Base-by-base conservation (phyloP, 768 basidiomycete genomes). In the Mycena rosella region DNA sequence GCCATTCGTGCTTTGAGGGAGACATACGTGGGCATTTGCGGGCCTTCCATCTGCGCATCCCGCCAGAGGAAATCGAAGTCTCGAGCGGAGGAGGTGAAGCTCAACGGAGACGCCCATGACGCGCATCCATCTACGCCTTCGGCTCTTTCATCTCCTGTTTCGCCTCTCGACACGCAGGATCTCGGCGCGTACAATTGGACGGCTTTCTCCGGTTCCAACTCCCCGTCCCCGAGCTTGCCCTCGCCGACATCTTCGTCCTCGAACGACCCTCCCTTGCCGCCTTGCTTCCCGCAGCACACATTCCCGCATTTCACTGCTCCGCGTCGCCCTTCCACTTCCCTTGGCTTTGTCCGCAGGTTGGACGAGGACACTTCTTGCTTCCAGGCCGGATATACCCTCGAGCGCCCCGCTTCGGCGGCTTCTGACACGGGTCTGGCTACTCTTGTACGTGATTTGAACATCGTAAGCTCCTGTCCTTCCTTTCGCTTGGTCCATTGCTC, bases 1-100 rank as follows among this genome's bases (percentile, higher is more conserved):
- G 71, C 73, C 34, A 80, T 81, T 42, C 76, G 78, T 47, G 55
- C 69, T 57, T 74, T 84, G 48, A 73, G 83, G 27, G 81, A 82
- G 69, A 75, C 65, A 52, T 84, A 80, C 60, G 56, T 76, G 18
- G 67, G 72, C 7, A 75, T 81, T 47, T 49, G 67, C 27, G 81
- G 81, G 5, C 79, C 80, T n/a, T 76, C 83, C 22, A 74, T 76
- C 20, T 70, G 76, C n/a, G 78, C 79, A 18, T 70, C 77, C 22
- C 81, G 82, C 30, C 77, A 74, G 49, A 71, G 79, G 65, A 79
- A 77, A 58, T 60, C 68, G 30, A 79, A 76, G 73, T 63, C 67
- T 32, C 77, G 77, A 57, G 72, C 54, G 18, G 48, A 65, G 48
- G 68, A 70, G n/a, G 18, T 11, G 24, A n/a, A 26, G 18, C 47